Evolutionary conservation across 495 filamentous ascomycete genomes (phyloP), one percentile per base, ranked within the genome.

Genomic region (Aspergillus homomorphus): DNA sequence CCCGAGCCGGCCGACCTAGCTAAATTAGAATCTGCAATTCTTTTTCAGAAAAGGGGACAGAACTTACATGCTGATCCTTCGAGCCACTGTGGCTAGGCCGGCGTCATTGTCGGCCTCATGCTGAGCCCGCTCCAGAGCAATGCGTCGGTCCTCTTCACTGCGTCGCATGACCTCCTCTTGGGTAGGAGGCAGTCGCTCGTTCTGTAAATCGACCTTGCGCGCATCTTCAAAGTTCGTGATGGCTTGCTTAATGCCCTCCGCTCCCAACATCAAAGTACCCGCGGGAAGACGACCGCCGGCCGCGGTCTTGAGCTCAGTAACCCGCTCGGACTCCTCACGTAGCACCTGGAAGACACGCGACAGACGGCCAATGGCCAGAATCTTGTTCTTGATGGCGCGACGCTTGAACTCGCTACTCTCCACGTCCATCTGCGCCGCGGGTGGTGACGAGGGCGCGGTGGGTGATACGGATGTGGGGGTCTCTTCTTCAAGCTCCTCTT

Each of bases 201-300:
- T 98, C 75, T 97, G 92, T 59, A 97, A 67, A 79, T 98, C 94
- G 24, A 98, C 95, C 79, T 96, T 96, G 50, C 92, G 81, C n/a
- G 94, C 94, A 71, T 98, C 94, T 71, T 98, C 94, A 62, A 98
- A 98, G 64, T 84, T 94, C 71, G 82, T 90, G 61, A 98, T 98
- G n/a, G 94, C 94, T 66, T 97, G 91, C 79, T 98, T 98, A 77
- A 98, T 98, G 30, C 94, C 94, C 72, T 98, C 94, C 1, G 94
- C 92, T 50, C 94, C 94, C 23, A 98, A 84, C 93, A 98, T 98
- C 48, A 98, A 84, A 20, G 95, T 98, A 52, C 94, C 94, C 14
- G 93, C 89, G 4, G 94, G 94, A 53, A 98, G 84, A 71, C 92
- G 86, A 43, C 95, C 94, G 51, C 94, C 94, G 54, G 92, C 87